These are phyloP conservation scores for Gnomoniopsis smithogilvyi DNA, from an alignment of 2,329 filamentous ascomycete genomes.

Conservation along the genomic window DNA sequence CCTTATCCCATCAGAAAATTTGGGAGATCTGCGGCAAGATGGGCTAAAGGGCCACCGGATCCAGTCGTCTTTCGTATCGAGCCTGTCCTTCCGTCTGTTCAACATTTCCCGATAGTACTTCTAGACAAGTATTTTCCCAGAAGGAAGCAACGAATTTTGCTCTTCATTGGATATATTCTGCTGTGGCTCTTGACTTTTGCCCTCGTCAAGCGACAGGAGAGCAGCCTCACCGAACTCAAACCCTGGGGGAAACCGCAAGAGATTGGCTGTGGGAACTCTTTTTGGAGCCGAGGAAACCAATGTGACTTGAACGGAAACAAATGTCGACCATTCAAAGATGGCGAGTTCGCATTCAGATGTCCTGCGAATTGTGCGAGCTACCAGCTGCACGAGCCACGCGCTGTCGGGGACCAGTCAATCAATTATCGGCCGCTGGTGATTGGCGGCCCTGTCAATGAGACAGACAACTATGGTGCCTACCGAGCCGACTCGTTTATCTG, in stretches of 20 bases:
- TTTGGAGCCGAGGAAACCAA: conserved; percentile 67
- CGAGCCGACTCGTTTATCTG: conserved; percentile 82
- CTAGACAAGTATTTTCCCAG: conserved; percentile 62
- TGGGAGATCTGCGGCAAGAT: conserved; percentile 38
- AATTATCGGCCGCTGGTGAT: conserved; percentile 64
- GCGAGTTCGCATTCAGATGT: conserved; percentile 70
- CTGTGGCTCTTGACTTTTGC: conserved; percentile 69
- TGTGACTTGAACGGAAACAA: conserved; percentile 73
- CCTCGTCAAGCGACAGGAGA: conserved; percentile 64
- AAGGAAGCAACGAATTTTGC: conserved; percentile 52
- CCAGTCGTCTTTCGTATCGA: conserved; percentile 50
- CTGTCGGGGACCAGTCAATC: conserved; percentile 68
- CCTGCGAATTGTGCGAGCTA: conserved; percentile 67
- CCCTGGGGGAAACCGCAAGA: conserved; percentile 64
- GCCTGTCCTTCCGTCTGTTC: conserved; percentile 62
- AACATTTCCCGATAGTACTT: conserved; percentile 63
- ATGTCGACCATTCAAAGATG: conserved; percentile 72
- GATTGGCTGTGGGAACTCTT: conserved; percentile 65
- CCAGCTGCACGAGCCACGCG: conserved; percentile 66
- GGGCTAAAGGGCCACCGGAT: conserved; percentile 55
- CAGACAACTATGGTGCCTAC: conserved; percentile 57
- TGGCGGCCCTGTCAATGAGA: conserved; percentile 54
- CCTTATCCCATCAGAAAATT: conserved; percentile 52
- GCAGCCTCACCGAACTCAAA: conserved; percentile 56
- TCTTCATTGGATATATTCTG: conserved; percentile 58